Evolutionary conservation across 2,329 filamentous ascomycete species (phyloP), one percentile per base, ranked within the genome.

Genomic region (Fusarium tricinctum): DNA sequence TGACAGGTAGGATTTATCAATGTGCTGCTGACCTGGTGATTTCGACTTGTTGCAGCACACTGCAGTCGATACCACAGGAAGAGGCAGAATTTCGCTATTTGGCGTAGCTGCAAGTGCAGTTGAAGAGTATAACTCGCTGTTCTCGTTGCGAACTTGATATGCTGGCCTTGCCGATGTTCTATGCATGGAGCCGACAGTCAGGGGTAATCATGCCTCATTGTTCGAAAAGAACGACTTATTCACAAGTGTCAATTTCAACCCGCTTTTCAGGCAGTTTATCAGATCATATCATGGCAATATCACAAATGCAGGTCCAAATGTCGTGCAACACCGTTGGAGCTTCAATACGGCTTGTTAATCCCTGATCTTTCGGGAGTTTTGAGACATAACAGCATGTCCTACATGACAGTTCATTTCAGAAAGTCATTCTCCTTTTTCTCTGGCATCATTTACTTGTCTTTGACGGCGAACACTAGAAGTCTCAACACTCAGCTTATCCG

Each of bases 231-330:
- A 44, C 13, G 23, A 22, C 45, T 49, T 30, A n/a, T 26, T 22
- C 28, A 15, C 46, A 14, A 42, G 30, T 28, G 42, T 28, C 40
- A 67, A 67, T 58, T 69, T 67, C 66, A 70, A 69, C 53, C 17
- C 14, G 14, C 9, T 40, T 33, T 28, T 30, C 17, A 42, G 30
- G 23, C 38, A 44, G 8, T 53, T 38, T 48, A 64, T 70, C 66
- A 70, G 58, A 69, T 64, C 58, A 69, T 64, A 30, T 44, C 40
- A 54, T 14, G 28, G 40, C 19, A n/a, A 67, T 35, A 52, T 44
- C 44, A 52, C 42, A 58, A 28, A 68, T 50, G 66, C 66, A 69
- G 67, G 66, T 70, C 53, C 66, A 64, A 42, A 66, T 60, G 66
- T 40, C 35, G 67, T 70, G 53, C 33, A 35, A 70, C 66, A 19